These are phyloP conservation scores for Cicer chorassanicum DNA, from an alignment of 306 rosid genomes.

Conservation along the genomic window DNA sequence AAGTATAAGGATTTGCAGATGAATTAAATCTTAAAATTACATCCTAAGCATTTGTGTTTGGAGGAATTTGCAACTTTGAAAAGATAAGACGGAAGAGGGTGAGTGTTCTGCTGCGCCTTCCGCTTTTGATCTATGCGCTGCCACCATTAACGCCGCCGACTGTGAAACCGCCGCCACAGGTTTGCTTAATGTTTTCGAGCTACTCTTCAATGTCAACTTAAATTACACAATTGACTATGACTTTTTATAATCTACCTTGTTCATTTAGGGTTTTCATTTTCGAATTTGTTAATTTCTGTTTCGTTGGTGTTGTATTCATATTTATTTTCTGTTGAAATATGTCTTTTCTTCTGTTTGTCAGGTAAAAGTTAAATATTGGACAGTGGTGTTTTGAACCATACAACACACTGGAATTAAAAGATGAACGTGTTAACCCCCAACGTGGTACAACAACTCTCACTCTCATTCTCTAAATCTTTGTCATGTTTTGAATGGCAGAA, in stretches of 20 bases:
- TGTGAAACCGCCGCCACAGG: background rate
- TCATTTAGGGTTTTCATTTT: background rate
- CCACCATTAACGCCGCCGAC: background rate
- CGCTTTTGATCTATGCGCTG: too few species aligned
- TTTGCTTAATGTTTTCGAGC: background rate
- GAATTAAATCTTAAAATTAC: too few species aligned
- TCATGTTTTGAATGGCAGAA: constrained; percentile 30
- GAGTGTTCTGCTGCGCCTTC: too few species aligned
- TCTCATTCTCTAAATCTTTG: constrained; percentile 36
- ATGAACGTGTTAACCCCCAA: constrained; percentile 34
- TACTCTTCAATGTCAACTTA: too few species aligned
- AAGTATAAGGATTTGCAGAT: too few species aligned
- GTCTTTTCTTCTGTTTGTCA: background rate
- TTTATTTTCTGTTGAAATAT: background rate
- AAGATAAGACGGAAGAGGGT: too few species aligned
- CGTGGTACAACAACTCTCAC: constrained; percentile 26
- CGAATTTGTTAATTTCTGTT: constrained; percentile 5
- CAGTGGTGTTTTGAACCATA: background rate
- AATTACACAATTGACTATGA: background rate
- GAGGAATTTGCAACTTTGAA: too few species aligned
- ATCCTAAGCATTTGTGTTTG: too few species aligned
- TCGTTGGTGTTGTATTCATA: background rate
- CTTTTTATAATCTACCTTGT: too few species aligned
- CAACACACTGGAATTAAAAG: background rate
- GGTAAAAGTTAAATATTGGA: background rate